These are phyloP conservation scores for Picea glauca DNA, from an alignment of 75 land plant genomes.

Conservation along the genomic window DNA sequence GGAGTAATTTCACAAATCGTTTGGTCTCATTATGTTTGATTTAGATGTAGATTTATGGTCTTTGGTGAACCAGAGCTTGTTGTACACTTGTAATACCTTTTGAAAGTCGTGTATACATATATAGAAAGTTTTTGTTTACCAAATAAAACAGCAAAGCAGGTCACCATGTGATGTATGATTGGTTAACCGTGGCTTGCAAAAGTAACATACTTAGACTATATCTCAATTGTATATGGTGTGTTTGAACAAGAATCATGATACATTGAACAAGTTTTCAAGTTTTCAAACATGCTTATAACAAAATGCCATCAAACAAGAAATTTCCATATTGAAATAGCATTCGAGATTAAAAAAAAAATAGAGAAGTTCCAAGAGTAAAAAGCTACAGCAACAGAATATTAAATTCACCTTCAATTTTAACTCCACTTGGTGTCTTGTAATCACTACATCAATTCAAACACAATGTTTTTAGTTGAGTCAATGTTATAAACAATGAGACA, in stretches of 20 bases:
- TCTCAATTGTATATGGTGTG: neutral
- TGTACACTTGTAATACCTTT: too few relatives aligned
- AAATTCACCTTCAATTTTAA: constrained; percentile 5
- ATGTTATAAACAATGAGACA: neutral
- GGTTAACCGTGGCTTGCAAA: too few relatives aligned
- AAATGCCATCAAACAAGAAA: neutral
- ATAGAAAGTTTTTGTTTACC: too few relatives aligned
- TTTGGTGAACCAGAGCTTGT: too few relatives aligned
- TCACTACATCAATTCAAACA: neutral
- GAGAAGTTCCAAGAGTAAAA: neutral
- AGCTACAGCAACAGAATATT: neutral
- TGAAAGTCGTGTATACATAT: too few relatives aligned
- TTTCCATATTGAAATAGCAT: neutral
- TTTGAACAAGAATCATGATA: neutral
- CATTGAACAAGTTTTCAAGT: neutral
- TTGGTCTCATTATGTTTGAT: too few relatives aligned
- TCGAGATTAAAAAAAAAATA: neutral
- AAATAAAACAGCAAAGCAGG: too few relatives aligned
- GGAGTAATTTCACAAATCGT: too few relatives aligned
- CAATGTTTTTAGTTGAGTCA: too few relatives aligned
- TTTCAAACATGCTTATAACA: neutral
- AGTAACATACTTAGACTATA: too few relatives aligned
- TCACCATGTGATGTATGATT: too few relatives aligned
- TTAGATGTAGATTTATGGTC: too few relatives aligned
- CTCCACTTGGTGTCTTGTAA: constrained; percentile 11